Evolutionary conservation across 2,329 filamentous ascomycete genomes (phyloP).

Genomic region (Diaporthe nobilis): DNA sequence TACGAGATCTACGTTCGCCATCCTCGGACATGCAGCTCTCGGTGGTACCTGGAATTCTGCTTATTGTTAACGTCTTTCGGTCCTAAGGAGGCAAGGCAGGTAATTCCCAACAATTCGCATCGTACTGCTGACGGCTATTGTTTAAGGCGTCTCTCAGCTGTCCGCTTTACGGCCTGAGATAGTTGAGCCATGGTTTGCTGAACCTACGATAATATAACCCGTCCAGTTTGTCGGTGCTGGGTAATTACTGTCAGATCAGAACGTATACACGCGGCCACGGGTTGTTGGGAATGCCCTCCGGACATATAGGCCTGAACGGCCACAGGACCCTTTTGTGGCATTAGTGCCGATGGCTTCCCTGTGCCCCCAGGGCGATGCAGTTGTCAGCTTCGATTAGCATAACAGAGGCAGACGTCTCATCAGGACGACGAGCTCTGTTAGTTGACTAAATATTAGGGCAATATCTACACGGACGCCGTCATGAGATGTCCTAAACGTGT

Average conservation of each 20-base stretch:
- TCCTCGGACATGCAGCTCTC: neutral
- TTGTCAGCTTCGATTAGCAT: slow-evolving; percentile 7
- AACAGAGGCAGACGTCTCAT: neutral
- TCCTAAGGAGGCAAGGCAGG: neutral
- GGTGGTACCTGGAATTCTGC: neutral
- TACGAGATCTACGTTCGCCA: neutral
- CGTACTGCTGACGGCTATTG: neutral
- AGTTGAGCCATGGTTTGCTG: neutral
- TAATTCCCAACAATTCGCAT: neutral
- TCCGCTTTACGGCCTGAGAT: neutral
- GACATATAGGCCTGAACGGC: neutral
- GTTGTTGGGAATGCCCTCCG: neutral
- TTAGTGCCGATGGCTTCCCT: neutral
- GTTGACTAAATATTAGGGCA: no score
- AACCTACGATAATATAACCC: no score
- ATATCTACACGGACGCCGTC: neutral
- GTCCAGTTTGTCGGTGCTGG: neutral
- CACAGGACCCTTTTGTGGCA: neutral
- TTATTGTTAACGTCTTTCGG: neutral
- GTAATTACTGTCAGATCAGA: neutral
- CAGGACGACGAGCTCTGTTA: neutral
- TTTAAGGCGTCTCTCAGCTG: neutral
- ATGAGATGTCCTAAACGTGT: no score
- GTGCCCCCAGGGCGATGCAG: neutral
- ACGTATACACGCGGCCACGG: neutral